Conservation (phyloP, 805 yeast genomes). For the Candida loeiensis region DNA sequence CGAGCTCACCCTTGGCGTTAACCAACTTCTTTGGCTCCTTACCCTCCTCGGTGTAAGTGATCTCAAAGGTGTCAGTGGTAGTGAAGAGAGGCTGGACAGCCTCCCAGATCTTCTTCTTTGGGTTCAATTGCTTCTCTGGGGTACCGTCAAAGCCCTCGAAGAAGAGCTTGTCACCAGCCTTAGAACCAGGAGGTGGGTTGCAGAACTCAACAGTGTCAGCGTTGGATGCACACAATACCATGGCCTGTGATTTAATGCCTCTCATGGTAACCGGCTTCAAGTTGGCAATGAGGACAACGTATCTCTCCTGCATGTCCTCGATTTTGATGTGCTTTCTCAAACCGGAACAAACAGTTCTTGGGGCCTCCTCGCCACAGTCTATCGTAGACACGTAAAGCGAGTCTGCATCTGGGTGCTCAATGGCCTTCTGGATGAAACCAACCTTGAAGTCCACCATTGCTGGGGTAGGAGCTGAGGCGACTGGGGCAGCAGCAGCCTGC, state of each 20-base stretch:
- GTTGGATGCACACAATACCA: constrained; percentile 93
- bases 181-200: constrained; percentile 87
- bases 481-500: constrained; percentile 45
- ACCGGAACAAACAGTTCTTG: constrained; percentile 98
- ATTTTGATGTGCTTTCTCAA: constrained; percentile 83
- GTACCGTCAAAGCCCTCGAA: constrained; percentile 86
- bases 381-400: constrained; percentile 94
- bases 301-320: constrained; percentile 94
- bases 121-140: constrained; percentile 90
- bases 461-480: constrained; percentile 70
- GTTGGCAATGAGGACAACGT: constrained; percentile 88
- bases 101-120: constrained; percentile 98
- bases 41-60: constrained; percentile 78
- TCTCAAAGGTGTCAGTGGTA: constrained; percentile 72
- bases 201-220: constrained; percentile 80
- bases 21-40: constrained; percentile 70
- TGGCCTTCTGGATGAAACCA: constrained; percentile 94
- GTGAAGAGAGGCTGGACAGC: constrained; percentile 87
- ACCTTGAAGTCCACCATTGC: constrained; percentile 88
- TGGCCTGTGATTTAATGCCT: constrained; percentile 91
- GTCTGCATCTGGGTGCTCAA: constrained; percentile 98
- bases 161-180: constrained; percentile 95
- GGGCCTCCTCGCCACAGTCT: constrained; percentile 96
- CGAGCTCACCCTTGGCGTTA: constrained; percentile 72
- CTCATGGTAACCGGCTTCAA: constrained; percentile 98